Evolutionary conservation across 768 basidiomycete species (phyloP).

Genomic region (Boletales sp.): DNA sequence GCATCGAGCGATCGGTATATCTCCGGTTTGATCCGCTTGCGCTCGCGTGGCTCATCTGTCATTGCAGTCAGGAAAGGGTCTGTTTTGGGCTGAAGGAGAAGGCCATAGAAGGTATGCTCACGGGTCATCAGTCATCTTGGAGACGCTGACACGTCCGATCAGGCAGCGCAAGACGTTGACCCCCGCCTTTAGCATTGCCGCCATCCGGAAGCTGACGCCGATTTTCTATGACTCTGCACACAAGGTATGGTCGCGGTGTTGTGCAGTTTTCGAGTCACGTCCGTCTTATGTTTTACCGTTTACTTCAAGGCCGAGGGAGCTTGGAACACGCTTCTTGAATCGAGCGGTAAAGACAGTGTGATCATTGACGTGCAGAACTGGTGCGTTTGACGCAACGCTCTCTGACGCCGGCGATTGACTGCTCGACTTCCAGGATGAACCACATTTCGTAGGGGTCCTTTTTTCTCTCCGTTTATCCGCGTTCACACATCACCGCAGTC

Average conservation of each 20-base stretch:
- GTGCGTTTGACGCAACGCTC: background rate
- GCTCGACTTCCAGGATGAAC: conserved; percentile 27
- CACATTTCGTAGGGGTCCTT: conserved; percentile 28
- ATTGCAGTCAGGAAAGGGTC: conserved; percentile 23
- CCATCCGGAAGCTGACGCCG: conserved; percentile 33
- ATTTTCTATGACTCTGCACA: conserved; percentile 42
- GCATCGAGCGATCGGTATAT: conserved; percentile 27
- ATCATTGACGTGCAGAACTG: conserved; percentile 38
- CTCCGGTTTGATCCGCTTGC: conserved; percentile 16
- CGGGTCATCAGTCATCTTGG: background rate
- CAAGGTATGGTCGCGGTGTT: conserved; percentile 20
- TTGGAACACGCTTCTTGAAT: conserved; percentile 25
- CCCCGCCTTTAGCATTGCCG: conserved; percentile 38
- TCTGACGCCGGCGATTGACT: background rate
- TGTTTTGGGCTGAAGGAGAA: conserved; percentile 37
- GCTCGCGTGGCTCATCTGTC: background rate
- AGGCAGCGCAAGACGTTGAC: conserved; percentile 38
- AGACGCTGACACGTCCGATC: background rate
- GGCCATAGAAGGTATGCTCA: conserved; percentile 38
- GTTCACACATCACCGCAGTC: conserved; percentile 26
- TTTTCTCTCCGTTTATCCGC: background rate
- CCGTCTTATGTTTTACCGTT: background rate
- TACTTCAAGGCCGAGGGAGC: conserved; percentile 23
- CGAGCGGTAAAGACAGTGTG: conserved; percentile 8
- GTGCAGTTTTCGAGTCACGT: background rate